phyloP scores from a whole-genome alignment of 441 rosid species.

The Daphne laureola region DNA sequence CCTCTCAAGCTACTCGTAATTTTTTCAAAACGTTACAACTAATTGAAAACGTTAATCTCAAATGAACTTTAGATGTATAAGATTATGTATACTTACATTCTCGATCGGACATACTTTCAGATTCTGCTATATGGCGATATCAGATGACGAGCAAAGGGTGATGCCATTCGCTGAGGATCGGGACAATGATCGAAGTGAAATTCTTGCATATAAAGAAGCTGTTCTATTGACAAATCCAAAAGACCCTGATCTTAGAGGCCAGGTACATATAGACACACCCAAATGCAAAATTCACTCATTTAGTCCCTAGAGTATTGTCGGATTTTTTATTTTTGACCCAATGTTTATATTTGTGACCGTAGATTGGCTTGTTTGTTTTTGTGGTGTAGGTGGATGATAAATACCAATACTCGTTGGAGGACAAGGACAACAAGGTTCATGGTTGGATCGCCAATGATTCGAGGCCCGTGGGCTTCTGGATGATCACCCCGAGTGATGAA shows the following conservation, averaged over 20 bases:
- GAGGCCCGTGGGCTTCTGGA: constrained; percentile 39
- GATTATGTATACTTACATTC: too few relatives aligned
- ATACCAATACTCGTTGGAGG: constrained; percentile 41
- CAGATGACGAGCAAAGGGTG: constrained; percentile 27
- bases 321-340: neutral
- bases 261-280: constrained; percentile 14
- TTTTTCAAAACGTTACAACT: constrained; percentile 3
- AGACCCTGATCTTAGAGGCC: constrained; percentile 42
- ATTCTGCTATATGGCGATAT: constrained; percentile 35
- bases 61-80: neutral
- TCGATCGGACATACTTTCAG: constrained; percentile 11
- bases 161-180: constrained; percentile 28
- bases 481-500: constrained; percentile 52
- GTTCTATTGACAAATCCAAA: constrained; percentile 61
- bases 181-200: constrained; percentile 8
- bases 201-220: constrained; percentile 46
- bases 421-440: constrained; percentile 39
- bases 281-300: neutral
- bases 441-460: constrained; percentile 40
- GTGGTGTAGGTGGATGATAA: constrained; percentile 53
- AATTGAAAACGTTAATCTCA: neutral
- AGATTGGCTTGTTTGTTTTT: neutral
- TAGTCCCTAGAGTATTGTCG: neutral
- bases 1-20: constrained; percentile 6
- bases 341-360: neutral